These are phyloP conservation scores for Aspergillus pseudonomiae DNA, from an alignment of 2,329 filamentous ascomycete species.

Conservation along the genomic window DNA sequence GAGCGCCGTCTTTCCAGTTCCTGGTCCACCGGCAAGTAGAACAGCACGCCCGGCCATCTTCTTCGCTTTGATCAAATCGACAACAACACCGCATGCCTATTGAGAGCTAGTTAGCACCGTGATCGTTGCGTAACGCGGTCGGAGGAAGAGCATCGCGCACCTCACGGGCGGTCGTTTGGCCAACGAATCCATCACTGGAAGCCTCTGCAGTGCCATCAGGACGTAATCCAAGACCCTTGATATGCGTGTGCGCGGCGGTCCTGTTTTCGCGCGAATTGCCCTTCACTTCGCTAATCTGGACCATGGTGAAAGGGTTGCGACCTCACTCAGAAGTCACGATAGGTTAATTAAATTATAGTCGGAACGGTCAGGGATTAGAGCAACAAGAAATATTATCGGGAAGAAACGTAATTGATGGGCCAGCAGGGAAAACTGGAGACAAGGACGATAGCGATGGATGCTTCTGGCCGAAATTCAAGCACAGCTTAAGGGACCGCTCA, in stretches of 20 bases:
- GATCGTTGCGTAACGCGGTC: background rate
- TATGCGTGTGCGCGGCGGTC: slow-evolving; percentile 96
- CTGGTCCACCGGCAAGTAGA: slow-evolving; percentile 88
- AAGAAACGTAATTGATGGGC: slow-evolving; percentile 14
- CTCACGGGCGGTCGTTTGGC: slow-evolving; percentile 85
- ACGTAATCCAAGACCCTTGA: slow-evolving; percentile 89
- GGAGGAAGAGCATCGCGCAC: slow-evolving; percentile 51
- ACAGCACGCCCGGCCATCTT: slow-evolving; percentile 98
- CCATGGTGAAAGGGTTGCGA: slow-evolving; percentile 58
- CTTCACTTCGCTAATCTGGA: slow-evolving; percentile 92
- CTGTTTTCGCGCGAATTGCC: slow-evolving; percentile 92
- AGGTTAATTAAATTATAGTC: background rate
- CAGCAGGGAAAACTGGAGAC: slow-evolving; percentile 9
- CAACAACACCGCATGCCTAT: slow-evolving; percentile 87
- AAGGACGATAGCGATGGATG: slow-evolving; percentile 21
- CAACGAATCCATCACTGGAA: slow-evolving; percentile 81
- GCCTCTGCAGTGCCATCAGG: slow-evolving; percentile 82
- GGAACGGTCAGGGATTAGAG: background rate
- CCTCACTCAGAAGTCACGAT: slow-evolving; percentile 28
- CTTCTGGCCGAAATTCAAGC: slow-evolving; percentile 39
- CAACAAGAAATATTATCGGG: slow-evolving; percentile 6
- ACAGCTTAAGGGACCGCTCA: slow-evolving; percentile 34
- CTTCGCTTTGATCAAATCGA: slow-evolving; percentile 92
- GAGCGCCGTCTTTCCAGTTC: slow-evolving; percentile 95
- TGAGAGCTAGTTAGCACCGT: slow-evolving; percentile 38